Conservation (phyloP, 2,329 filamentous ascomycete species). For the Aspergillus sp. region DNA sequence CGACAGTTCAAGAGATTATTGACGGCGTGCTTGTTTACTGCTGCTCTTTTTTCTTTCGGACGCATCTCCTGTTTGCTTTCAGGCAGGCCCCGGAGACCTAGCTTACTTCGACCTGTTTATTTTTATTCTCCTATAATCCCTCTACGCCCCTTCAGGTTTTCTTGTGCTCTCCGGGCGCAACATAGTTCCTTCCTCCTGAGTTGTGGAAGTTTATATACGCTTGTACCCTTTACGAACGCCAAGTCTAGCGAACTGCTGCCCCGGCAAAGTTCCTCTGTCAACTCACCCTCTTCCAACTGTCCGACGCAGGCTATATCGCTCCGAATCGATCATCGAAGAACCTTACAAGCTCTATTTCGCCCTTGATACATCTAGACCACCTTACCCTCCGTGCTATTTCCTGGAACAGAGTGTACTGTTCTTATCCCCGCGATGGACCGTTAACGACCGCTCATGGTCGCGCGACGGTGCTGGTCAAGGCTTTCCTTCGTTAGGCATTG, state of each 20-base stretch:
- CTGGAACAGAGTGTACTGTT: slow-evolving; percentile 26
- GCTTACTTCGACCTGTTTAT: slow-evolving; percentile 13
- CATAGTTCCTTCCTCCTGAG: slow-evolving; percentile 18
- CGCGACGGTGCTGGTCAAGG: slow-evolving; percentile 43
- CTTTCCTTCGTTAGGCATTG: slow-evolving; percentile 34
- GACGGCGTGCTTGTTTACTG: slow-evolving; percentile 23
- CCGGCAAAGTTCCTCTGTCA: slow-evolving; percentile 25
- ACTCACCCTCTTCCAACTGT: slow-evolving; percentile 5
- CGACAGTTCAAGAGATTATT: slow-evolving; percentile 16
- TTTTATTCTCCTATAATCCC: slow-evolving; percentile 4
- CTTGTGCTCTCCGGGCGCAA: not conserved
- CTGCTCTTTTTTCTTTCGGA: slow-evolving; percentile 18
- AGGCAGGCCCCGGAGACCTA: slow-evolving; percentile 10
- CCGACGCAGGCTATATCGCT: slow-evolving; percentile 1
- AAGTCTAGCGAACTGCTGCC: slow-evolving; percentile 25
- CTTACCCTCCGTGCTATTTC: slow-evolving; percentile 2
- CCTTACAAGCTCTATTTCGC: slow-evolving; percentile 1
- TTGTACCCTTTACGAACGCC: slow-evolving; percentile 27
- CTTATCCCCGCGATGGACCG: slow-evolving; percentile 44
- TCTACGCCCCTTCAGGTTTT: slow-evolving; percentile 1
- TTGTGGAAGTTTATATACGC: slow-evolving; percentile 19
- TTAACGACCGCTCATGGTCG: slow-evolving; percentile 41
- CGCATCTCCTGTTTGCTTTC: slow-evolving; percentile 13
- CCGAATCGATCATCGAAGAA: slow-evolving; percentile 7
- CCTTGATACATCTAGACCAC: not conserved